Evolutionary conservation across 306 rosid species (phyloP), one percentile per base, ranked within the genome.

Genomic region (Canavalia ensiformis): DNA sequence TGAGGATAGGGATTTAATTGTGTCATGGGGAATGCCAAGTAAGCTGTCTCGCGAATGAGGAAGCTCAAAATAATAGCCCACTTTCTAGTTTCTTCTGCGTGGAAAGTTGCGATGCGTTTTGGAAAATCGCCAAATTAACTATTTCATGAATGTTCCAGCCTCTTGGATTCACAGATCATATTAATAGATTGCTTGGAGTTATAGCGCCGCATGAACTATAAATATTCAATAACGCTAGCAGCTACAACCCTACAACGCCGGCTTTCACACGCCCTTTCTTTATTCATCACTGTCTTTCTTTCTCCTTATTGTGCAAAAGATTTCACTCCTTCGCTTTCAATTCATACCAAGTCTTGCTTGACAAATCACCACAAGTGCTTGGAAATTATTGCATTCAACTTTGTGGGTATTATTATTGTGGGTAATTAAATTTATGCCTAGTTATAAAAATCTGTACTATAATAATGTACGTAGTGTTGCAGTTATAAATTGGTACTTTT

Each of bases 11-110:
- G 35, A 25, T 60, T 63, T 37, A 30, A 59, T 59, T 5, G 55
- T 72, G 72, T 60, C 55, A 25, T 67, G 56, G 34, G 62, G 45
- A 46, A 45, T 47, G 50, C 72, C 62, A 44, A 74, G 63, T 3
- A 30, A 29, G 13, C 8, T 9, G n/a, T 60, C 44, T 5, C 0
- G 25, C 2, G n/a, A 58, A 58, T 11, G 5, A 57, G 4, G 29
- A 57, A 28, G 13, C 29, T 57, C 63, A 57, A 28, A 8, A 1
- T 2, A 59, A 59, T 59, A 59, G 2, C 10, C 25, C 60, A 6
- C 8, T 18, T 54, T 54, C 41, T 0, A 37, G 41, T 37, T 37
- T 37, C 25, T 18, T 18, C 11, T 56, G 59, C 3, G 18, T 54
- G 31, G 18, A 54, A 54, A 56, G 33, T 56, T 54, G n/a, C 33